Evolutionary conservation across 306 rosid genomes (phyloP).

Genomic region (Carpinus viminea): DNA sequence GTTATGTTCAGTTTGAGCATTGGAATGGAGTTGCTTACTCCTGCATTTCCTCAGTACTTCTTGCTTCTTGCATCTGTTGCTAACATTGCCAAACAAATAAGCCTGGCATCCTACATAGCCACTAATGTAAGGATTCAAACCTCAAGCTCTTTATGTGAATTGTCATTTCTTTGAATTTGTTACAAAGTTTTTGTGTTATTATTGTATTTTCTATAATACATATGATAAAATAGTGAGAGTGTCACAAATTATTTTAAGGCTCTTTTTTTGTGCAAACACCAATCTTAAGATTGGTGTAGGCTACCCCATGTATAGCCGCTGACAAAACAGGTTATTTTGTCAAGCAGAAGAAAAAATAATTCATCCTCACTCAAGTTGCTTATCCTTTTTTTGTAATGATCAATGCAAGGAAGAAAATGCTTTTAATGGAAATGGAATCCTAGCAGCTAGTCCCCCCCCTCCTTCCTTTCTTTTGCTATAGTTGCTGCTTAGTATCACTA

Average conservation of each 20-base stretch:
- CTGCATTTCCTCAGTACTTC: conserved; percentile 67
- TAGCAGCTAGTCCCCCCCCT: neutral
- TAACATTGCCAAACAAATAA: conserved; percentile 86
- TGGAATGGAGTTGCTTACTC: conserved; percentile 90
- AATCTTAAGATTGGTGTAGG: no score
- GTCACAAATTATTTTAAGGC: no score
- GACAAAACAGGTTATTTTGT: neutral
- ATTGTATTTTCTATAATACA: no score
- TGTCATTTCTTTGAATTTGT: neutral
- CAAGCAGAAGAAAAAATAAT: neutral
- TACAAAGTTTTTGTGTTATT: no score
- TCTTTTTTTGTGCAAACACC: no score
- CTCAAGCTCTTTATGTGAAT: neutral
- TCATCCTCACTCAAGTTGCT: no score
- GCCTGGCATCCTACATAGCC: conserved; percentile 64
- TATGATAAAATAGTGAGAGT: no score
- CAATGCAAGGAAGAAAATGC: neutral
- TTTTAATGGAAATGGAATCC: neutral
- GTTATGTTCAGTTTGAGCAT: conserved; percentile 73
- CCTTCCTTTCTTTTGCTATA: neutral
- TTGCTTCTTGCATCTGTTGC: conserved; percentile 89
- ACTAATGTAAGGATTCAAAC: conserved; percentile 65
- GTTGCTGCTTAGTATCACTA: neutral
- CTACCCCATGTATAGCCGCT: neutral
- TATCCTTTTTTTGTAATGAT: neutral